Evolutionary conservation across 129 eudicot genomes (phyloP), one percentile per base, ranked within the genome.

Genomic region (Arctium minus): DNA sequence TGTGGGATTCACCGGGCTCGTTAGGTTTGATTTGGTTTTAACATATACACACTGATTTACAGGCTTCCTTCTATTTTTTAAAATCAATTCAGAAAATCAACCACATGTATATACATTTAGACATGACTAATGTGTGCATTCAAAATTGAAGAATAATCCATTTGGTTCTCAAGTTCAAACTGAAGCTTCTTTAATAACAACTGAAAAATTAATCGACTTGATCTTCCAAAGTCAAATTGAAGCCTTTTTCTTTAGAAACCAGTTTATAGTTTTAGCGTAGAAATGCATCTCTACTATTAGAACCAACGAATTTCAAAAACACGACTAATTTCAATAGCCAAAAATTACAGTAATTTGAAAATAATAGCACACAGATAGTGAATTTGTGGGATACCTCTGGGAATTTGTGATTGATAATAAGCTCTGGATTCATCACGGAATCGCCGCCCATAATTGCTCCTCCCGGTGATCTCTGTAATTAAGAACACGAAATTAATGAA

Each of bases 341-440:
- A 37, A 74, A 74, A 36, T 64, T 37, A 30, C 18, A 42, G n/a
- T 29, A 37, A 36, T 15, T 7, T 12, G 10, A 42, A 76, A 75
- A 22, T 9, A 8, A 64, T 8, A 80, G 48, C 13, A 32, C 4
- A 2, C 32, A 68, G 39, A 29, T 30, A 75, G 33, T 64, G 37
- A 30, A 74, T 76, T 56, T 9, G 27, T 2, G 0, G 9, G 27
- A 46, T 81, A 88, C 89, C 89, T 88, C 80, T 33, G 88, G 80
- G 27, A 86, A 86, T 42, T 81, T 72, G 76, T 86, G 74, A 65
- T 69, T 48, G 22, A 77, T 77, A 11, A 86, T 72, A 56, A 86
- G 88, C 27, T 81, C 83, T 31, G 88, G 88, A 68, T 81, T 81
- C 80, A 86, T 77, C 46, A 37, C 1, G 17, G 83, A 48, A 76